Percentiles rank a stretch among this genome's conserved stretches.
Evolutionary conservation across 176 grass and related monocot species (phyloP).

Genomic region (Paspalum vaginatum): DNA sequence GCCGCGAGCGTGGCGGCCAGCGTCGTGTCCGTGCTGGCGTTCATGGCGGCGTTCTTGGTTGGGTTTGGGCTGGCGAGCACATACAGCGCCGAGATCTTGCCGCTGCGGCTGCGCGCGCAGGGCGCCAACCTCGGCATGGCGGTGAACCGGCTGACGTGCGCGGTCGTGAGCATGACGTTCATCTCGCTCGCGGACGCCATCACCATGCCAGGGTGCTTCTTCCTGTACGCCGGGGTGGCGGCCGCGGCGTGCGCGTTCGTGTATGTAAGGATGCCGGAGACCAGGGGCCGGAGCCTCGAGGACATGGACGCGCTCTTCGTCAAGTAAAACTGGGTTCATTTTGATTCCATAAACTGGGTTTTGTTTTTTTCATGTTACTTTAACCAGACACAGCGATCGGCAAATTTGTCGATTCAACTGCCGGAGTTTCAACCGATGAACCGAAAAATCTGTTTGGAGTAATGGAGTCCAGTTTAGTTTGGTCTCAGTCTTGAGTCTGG

Average conservation of each 20-base stretch:
- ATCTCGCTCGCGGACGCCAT: slow-evolving; percentile 54
- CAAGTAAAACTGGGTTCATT: too few species aligned
- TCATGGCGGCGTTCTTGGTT: slow-evolving; percentile 46
- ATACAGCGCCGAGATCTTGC: slow-evolving; percentile 48
- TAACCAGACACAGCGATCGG: too few species aligned
- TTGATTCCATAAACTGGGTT: too few species aligned
- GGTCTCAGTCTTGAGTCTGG: too few species aligned
- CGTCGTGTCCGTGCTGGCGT: slow-evolving; percentile 26
- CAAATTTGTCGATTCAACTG: too few species aligned
- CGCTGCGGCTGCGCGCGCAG: slow-evolving; percentile 54
- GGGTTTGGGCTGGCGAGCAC: slow-evolving; percentile 36
- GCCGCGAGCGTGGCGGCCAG: background rate
- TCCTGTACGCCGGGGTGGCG: slow-evolving; percentile 45
- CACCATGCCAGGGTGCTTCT: slow-evolving; percentile 62
- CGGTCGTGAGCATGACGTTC: slow-evolving; percentile 54
- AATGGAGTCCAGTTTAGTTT: too few species aligned
- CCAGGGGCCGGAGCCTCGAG: slow-evolving; percentile 51
- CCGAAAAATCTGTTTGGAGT: too few species aligned
- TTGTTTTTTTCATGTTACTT: too few species aligned
- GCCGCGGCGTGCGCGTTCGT: slow-evolving; percentile 36
- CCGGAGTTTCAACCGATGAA: too few species aligned
- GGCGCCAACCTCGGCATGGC: slow-evolving; percentile 39
- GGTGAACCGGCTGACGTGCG: slow-evolving; percentile 48
- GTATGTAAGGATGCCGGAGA: slow-evolving; percentile 52
- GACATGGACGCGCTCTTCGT: slow-evolving; percentile 45